These are phyloP conservation scores for Chaetomium globosum DNA, from an alignment of 2,329 filamentous ascomycete genomes.

Conservation along the genomic window DNA sequence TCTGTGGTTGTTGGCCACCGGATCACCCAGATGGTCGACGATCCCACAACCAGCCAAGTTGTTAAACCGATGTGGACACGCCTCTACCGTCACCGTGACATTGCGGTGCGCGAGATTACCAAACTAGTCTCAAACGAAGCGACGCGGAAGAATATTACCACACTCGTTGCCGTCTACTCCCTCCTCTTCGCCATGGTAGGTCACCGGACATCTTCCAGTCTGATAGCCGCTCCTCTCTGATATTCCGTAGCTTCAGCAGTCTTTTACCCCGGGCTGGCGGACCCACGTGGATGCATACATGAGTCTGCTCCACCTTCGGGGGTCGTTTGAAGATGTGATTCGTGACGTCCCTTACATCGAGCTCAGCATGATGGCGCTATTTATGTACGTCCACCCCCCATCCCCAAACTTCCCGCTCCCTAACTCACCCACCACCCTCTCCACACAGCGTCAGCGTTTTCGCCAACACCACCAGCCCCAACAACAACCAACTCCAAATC, in stretches of 20 bases:
- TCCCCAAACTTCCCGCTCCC: background rate
- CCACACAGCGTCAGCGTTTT: slow-evolving; percentile 20
- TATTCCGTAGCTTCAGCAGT: slow-evolving; percentile 28
- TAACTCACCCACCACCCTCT: background rate
- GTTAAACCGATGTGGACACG: slow-evolving; percentile 25
- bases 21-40: slow-evolving; percentile 23
- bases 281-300: slow-evolving; percentile 33
- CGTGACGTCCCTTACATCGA: slow-evolving; percentile 15
- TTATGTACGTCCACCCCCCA: slow-evolving; percentile 18
- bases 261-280: slow-evolving; percentile 25
- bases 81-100: slow-evolving; percentile 32
- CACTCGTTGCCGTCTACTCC: slow-evolving; percentile 24
- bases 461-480: slow-evolving; percentile 32
- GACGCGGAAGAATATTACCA: slow-evolving; percentile 15
- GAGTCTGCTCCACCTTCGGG: slow-evolving; percentile 33
- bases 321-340: slow-evolving; percentile 32
- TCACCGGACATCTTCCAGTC: background rate
- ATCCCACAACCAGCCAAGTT: background rate
- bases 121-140: slow-evolving; percentile 21
- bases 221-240: background rate
- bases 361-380: slow-evolving; percentile 24
- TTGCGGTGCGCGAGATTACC: slow-evolving; percentile 28
- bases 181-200: slow-evolving; percentile 30
- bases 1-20: slow-evolving; percentile 27
- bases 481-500: slow-evolving; percentile 22